A percentile compares a stretch with the other conserved stretches of the same genome.
Evolutionary conservation across 2,329 filamentous ascomycete species (phyloP).

Genomic region (Colletotrichum shisoi): DNA sequence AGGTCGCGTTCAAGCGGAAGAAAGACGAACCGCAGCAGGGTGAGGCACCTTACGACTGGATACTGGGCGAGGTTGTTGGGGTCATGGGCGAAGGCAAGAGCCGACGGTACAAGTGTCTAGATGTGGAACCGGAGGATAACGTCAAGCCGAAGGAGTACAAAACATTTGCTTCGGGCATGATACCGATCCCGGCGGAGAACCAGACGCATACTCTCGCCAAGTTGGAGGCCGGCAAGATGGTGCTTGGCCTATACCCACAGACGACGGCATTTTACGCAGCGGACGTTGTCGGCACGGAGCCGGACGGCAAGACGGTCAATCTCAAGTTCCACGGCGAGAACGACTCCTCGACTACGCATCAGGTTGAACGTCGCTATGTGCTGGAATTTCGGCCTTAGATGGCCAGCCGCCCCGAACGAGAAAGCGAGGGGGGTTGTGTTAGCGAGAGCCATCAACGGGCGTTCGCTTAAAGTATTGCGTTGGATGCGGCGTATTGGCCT

Average conservation of each 20-base stretch:
- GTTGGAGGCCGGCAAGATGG: constrained; percentile 73
- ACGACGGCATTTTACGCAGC: constrained; percentile 88
- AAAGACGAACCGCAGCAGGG: constrained; percentile 52
- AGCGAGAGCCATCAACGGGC: constrained; percentile 25
- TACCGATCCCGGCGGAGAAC: constrained; percentile 71
- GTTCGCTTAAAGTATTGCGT: constrained; percentile 27
- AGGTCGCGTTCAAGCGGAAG: constrained; percentile 72
- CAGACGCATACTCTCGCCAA: constrained; percentile 62
- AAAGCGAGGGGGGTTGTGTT: not conserved
- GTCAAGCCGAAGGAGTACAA: constrained; percentile 73
- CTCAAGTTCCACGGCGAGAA: constrained; percentile 84
- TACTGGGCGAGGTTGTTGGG: constrained; percentile 78
- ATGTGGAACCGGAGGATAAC: constrained; percentile 77
- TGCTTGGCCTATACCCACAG: constrained; percentile 80
- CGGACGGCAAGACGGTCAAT: constrained; percentile 60
- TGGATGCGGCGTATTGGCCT: constrained; percentile 14
- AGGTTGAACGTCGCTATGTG: constrained; percentile 78
- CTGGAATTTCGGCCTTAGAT: constrained; percentile 68
- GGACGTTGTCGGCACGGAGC: constrained; percentile 76
- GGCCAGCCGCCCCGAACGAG: not conserved
- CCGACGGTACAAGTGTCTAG: constrained; percentile 79
- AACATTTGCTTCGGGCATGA: constrained; percentile 77
- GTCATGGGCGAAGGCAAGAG: constrained; percentile 80
- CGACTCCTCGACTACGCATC: constrained; percentile 74
- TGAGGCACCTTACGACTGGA: constrained; percentile 67